Evolutionary conservation across 805 yeast genomes (phyloP).

Genomic region (Candida schatavii): DNA sequence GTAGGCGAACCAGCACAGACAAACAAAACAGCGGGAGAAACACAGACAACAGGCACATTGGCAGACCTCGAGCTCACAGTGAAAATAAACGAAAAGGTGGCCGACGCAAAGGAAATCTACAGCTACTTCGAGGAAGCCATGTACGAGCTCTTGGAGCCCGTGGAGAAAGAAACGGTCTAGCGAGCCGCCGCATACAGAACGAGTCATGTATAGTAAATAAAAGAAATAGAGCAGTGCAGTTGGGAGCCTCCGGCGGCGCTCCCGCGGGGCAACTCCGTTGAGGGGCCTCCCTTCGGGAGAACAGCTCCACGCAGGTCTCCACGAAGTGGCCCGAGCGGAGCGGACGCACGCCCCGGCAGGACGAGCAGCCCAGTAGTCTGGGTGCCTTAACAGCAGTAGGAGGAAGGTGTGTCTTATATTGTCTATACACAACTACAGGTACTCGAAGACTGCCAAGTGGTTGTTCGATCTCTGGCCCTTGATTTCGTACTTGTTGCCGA

Average conservation of each 20-base stretch:
- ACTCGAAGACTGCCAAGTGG: no score
- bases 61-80: constrained; percentile 34
- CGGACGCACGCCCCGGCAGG: not conserved
- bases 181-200: no score
- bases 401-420: no score
- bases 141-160: constrained; percentile 11
- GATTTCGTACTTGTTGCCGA: constrained; percentile 41
- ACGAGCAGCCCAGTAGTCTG: no score
- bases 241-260: no score
- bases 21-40: not conserved
- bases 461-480: constrained; percentile 51
- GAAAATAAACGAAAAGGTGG: constrained; percentile 28
- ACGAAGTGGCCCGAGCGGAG: no score
- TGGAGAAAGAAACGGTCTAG: not conserved
- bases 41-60: constrained; percentile 7
- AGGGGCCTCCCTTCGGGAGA: no score
- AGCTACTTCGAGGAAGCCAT: constrained; percentile 32
- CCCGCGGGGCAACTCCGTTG: no score
- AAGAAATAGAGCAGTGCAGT: constrained; percentile 4
- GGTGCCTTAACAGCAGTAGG: no score
- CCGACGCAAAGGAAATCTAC: constrained; percentile 36
- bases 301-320: no score
- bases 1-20: constrained; percentile 1
- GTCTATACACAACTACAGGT: no score
- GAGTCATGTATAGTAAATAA: no score